phyloP scores from a whole-genome alignment of 1,284 basidiomycete genomes.

The Ceraceosorus bombacis region DNA sequence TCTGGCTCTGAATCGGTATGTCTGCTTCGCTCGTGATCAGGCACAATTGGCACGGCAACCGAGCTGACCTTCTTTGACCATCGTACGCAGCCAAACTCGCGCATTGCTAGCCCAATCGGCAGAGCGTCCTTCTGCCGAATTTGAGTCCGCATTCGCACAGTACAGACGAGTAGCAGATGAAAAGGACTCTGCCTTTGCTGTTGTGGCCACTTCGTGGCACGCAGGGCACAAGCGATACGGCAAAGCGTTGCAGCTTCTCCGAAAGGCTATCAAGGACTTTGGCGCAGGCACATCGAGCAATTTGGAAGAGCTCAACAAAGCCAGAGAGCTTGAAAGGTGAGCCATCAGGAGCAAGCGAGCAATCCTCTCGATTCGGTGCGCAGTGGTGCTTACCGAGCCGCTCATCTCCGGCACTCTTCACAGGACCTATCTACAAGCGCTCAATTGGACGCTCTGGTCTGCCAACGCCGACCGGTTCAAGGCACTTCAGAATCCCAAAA shows the following conservation, averaged over 20 bases:
- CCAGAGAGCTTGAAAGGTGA: constrained; percentile 23
- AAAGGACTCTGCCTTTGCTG: constrained; percentile 28
- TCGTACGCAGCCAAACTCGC: constrained; percentile 5
- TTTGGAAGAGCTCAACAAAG: constrained; percentile 32
- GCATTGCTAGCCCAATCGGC: constrained; percentile 27
- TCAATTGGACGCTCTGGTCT: no score
- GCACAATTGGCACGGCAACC: no score
- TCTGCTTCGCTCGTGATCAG: no score
- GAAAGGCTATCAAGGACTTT: constrained; percentile 41
- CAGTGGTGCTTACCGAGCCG: no score
- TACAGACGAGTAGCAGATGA: constrained; percentile 18
- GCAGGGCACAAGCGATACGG: constrained; percentile 35
- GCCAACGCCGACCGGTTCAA: no score
- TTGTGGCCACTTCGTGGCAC: constrained; percentile 37
- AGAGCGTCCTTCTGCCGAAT: constrained; percentile 13
- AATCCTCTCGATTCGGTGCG: no score
- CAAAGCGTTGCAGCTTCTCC: constrained; percentile 29
- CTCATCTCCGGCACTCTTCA: no score
- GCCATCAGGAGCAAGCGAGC: no score
- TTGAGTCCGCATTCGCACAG: constrained; percentile 9
- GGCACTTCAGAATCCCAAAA: no score
- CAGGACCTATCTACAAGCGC: no score
- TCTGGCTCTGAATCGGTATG: constrained; percentile 38
- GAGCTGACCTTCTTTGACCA: no score
- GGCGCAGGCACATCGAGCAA: constrained; percentile 27